Percentiles rank a stretch among this genome's conserved stretches.
Evolutionary conservation across 176 grass and related monocot genomes (phyloP).

Genomic region (Hordeum marinum): DNA sequence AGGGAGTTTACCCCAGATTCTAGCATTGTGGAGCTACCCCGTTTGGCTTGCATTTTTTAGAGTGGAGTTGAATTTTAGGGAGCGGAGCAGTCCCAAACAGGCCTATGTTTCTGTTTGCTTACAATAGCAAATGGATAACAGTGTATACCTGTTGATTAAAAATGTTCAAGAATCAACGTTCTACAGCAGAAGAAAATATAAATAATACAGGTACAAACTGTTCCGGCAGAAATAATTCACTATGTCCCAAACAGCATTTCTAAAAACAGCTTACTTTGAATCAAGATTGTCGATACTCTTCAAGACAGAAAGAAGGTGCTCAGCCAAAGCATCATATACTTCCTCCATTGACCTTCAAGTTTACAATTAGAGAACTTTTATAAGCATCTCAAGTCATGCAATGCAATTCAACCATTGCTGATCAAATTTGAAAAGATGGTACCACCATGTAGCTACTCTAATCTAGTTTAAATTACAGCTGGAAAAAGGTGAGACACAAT

Average conservation of each 20-base stretch:
- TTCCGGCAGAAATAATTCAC: not conserved
- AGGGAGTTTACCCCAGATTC: too few relatives aligned
- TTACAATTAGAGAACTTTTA: conserved; percentile 3
- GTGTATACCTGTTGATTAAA: not conserved
- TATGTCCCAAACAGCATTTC: not conserved
- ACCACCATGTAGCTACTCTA: not conserved
- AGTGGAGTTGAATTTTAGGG: too few relatives aligned
- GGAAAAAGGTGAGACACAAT: not conserved
- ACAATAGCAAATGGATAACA: not conserved
- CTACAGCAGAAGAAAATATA: not conserved
- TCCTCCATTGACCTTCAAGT: conserved; percentile 76
- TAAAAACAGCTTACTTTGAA: conserved; percentile 61
- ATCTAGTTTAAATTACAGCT: not conserved
- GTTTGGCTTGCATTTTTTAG: too few relatives aligned
- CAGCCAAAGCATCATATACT: conserved; percentile 71
- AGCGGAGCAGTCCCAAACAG: not conserved
- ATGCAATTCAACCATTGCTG: not conserved
- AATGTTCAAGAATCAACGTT: conserved; percentile 5
- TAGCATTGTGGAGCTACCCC: too few relatives aligned
- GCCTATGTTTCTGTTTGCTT: not conserved
- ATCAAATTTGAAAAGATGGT: conserved; percentile 7
- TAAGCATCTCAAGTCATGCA: conserved; percentile 5
- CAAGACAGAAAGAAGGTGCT: conserved; percentile 61
- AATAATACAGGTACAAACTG: not conserved
- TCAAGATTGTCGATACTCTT: conserved; percentile 40